Conservation (phyloP, 176 grass and related monocot genomes). For the Cenchrus purpureus region DNA sequence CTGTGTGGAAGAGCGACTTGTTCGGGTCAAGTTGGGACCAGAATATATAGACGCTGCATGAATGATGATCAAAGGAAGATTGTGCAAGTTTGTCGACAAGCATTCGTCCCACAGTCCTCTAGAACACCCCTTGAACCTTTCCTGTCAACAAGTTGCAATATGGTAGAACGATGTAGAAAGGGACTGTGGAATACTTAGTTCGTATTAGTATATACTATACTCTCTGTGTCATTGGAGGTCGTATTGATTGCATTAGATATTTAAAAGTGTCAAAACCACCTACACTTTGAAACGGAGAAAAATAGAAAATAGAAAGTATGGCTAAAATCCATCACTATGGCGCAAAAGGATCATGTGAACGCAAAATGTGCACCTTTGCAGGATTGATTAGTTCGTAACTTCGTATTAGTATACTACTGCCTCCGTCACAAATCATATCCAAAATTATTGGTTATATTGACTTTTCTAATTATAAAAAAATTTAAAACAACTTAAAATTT, state of each 20-base stretch:
- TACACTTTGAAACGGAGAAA: too few relatives aligned
- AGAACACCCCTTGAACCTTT: neutral
- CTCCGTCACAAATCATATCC: too few relatives aligned
- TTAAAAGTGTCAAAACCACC: too few relatives aligned
- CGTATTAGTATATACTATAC: neutral
- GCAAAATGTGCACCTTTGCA: neutral
- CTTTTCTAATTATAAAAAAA: too few relatives aligned
- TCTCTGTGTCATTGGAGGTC: too few relatives aligned
- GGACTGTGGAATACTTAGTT: neutral
- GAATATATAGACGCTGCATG: neutral
- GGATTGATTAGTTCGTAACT: neutral
- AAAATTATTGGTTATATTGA: too few relatives aligned
- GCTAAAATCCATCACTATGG: neutral
- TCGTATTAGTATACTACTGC: too few relatives aligned
- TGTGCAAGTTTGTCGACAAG: too few relatives aligned
- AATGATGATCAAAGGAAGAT: neutral
- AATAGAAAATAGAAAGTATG: too few relatives aligned
- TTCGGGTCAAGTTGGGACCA: neutral
- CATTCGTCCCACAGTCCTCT: neutral
- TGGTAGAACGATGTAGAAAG: neutral
- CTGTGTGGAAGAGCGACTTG: neutral
- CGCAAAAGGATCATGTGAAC: neutral
- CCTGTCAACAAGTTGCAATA: neutral
- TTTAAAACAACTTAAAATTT: too few relatives aligned
- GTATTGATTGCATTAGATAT: too few relatives aligned